Conservation (phyloP, 2,329 filamentous ascomycete genomes). For the Parastagonospora avenae region DNA sequence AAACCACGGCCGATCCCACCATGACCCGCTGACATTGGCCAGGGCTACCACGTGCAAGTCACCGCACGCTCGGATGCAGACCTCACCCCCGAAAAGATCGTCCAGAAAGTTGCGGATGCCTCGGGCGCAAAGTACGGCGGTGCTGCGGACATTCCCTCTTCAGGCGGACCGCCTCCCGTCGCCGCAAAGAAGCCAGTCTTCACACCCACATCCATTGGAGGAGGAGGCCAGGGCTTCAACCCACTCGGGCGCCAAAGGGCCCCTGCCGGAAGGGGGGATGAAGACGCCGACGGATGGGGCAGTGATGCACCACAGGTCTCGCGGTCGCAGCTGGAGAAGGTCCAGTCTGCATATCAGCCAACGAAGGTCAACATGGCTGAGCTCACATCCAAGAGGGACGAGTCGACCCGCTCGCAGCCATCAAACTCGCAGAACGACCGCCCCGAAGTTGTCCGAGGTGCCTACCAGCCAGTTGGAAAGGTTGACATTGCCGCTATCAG, state of each 20-base stretch:
- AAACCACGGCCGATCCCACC: conserved; percentile 1
- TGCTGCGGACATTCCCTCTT: conserved; percentile 60
- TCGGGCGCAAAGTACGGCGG: conserved; percentile 94
- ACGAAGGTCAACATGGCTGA: conserved; percentile 94
- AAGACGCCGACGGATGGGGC: conserved; percentile 92
- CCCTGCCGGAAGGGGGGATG: conserved; percentile 58
- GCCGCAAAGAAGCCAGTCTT: conserved; percentile 90
- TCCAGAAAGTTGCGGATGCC: conserved; percentile 92
- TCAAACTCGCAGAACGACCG: conserved; percentile 54
- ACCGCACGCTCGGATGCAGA: conserved; percentile 91
- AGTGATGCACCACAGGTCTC: conserved; percentile 90
- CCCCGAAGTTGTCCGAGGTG: conserved; percentile 76
- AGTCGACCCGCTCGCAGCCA: conserved; percentile 66
- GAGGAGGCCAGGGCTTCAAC: conserved; percentile 64
- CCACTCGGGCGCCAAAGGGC: conserved; percentile 69
- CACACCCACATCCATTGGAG: conserved; percentile 72
- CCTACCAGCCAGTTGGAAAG: conserved; percentile 93
- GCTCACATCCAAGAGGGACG: conserved; percentile 73
- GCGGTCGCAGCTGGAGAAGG: conserved; percentile 86
- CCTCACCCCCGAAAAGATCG: conserved; percentile 82
- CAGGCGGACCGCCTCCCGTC: conserved; percentile 67
- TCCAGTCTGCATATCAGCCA: conserved; percentile 89
- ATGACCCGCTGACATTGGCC: conserved; percentile 23
- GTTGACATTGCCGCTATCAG: conserved; percentile 95
- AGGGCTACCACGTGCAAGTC: conserved; percentile 96